Evolutionary conservation across 208 protist genomes (phyloP).

Genomic region (Herpetomonas tarakana): DNA sequence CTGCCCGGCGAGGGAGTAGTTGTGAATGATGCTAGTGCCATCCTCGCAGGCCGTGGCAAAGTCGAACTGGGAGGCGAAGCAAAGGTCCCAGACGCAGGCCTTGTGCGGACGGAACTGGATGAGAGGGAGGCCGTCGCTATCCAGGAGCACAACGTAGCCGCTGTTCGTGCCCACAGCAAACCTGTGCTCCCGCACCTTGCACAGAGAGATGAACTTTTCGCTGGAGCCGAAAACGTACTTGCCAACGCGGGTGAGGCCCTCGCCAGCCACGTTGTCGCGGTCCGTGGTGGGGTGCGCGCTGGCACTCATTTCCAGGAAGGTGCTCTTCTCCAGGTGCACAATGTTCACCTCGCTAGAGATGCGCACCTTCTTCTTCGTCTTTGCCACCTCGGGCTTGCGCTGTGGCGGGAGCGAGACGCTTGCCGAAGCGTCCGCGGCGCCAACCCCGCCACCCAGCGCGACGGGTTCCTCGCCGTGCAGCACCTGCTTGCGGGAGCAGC

Average conservation of each 20-base stretch:
- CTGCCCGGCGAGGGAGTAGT: slow-evolving; percentile 78
- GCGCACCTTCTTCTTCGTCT: slow-evolving; percentile 56
- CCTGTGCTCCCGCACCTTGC: slow-evolving; percentile 69
- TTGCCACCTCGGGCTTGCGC: background rate
- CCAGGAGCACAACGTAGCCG: slow-evolving; percentile 86
- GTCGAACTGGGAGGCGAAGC: slow-evolving; percentile 79
- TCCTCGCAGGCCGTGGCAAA: slow-evolving; percentile 88
- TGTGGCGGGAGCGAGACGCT: background rate
- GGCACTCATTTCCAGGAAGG: slow-evolving; percentile 87
- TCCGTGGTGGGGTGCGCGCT: slow-evolving; percentile 51
- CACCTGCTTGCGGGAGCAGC: slow-evolving; percentile 35
- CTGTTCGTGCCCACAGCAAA: slow-evolving; percentile 88
- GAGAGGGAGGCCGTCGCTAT: slow-evolving; percentile 76
- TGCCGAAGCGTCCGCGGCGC: slow-evolving; percentile 1
- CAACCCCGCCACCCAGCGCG: background rate
- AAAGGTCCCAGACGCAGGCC: slow-evolving; percentile 88
- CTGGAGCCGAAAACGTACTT: slow-evolving; percentile 83
- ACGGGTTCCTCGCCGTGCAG: slow-evolving; percentile 47
- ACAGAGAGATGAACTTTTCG: slow-evolving; percentile 90
- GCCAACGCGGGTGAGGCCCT: slow-evolving; percentile 71
- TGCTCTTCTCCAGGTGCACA: slow-evolving; percentile 83
- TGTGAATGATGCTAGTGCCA: slow-evolving; percentile 84
- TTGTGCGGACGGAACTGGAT: slow-evolving; percentile 89
- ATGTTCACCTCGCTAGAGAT: slow-evolving; percentile 88
- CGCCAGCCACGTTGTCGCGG: slow-evolving; percentile 36